Evolutionary conservation across 148 eudicot genomes (phyloP), one percentile per base, ranked within the genome.

Genomic region (Oxyria digyna): DNA sequence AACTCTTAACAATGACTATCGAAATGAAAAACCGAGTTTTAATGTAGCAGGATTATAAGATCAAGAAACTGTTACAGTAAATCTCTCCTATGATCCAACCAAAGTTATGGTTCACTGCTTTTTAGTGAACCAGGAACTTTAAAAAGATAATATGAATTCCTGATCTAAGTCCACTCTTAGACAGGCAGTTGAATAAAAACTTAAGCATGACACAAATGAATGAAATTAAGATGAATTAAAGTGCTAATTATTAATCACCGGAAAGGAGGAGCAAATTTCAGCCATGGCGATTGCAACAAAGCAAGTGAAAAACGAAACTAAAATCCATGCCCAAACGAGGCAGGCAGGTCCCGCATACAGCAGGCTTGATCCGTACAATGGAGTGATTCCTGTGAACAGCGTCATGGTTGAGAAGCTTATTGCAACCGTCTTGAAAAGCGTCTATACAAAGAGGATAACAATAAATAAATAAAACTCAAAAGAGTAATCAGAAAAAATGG

Each of bases 261-360:
- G 91, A 37, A 86, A 86, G 38, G 87, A 86, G 72, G 91, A 86
- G 79, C 91, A 86, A 40, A 86, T 86, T 72, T 86, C 91, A 33
- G 91, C 80, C 91, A 86, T 82, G 43, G 91, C 85, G 59, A 86
- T 40, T 7, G 86, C 87, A 52, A 84, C 86, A 63, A 86, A 84
- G 40, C 79, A 77, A 69, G 87, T 84, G 77, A 82, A 86, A 74
- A 86, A 86, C 4, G 85, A 78, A 18, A 86, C 87, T 5, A 83
- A 70, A 45, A 84, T 80, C 90, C 90, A 86, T 57, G 87, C 90
- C 90, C 90, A 86, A 2, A 84, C 85, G 11, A 86, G 80, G 57
- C 82, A 74, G 41, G 91, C 85, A 5, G 91, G 87, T 5, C 91
- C 91, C 15, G 83, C 82, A 75, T 81, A 86, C 57, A 68, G 84